Conservation (phyloP, 1,284 basidiomycete species). For the Bjerkandera adusta region DNA sequence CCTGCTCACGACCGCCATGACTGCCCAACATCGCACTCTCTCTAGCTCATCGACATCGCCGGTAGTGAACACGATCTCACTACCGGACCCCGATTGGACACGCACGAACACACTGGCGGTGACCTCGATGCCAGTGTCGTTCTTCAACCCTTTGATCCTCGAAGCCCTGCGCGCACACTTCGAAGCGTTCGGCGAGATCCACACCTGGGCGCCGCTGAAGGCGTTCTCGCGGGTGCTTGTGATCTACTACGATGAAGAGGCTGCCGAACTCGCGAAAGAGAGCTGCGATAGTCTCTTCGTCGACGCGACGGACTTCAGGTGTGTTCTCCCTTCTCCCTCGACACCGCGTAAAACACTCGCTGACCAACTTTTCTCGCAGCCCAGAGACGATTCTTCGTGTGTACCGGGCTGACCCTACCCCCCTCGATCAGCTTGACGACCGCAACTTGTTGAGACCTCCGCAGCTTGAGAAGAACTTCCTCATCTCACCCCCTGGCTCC, state of each 20-base stretch:
- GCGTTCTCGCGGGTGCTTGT: conserved; percentile 79
- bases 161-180: conserved; percentile 71
- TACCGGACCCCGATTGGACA: conserved; percentile 18
- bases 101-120: conserved; percentile 37
- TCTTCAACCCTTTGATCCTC: conserved; percentile 67
- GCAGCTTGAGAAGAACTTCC: conserved; percentile 85
- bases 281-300: conserved; percentile 61
- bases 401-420: conserved; percentile 77
- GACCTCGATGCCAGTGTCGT: conserved; percentile 36
- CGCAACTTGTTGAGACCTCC: conserved; percentile 81
- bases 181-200: conserved; percentile 68
- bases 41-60: conserved; percentile 6
- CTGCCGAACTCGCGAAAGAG: conserved; percentile 64
- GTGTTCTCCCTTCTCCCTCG: conserved; percentile 23
- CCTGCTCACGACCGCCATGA: conserved; percentile 9
- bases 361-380: conserved; percentile 30
- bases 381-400: conserved; percentile 65
- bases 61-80: conserved; percentile 18
- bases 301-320: conserved; percentile 51
- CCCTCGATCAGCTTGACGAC: conserved; percentile 40
- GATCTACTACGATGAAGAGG: conserved; percentile 66
- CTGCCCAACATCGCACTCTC: conserved; percentile 16
- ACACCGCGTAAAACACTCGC: neutral
- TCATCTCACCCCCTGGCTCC: conserved; percentile 97
- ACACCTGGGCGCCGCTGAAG: conserved; percentile 85